A percentile compares a stretch with the other conserved stretches of the same genome.
Conservation (phyloP, 83 land plant species). For the Picea mariana region DNA sequence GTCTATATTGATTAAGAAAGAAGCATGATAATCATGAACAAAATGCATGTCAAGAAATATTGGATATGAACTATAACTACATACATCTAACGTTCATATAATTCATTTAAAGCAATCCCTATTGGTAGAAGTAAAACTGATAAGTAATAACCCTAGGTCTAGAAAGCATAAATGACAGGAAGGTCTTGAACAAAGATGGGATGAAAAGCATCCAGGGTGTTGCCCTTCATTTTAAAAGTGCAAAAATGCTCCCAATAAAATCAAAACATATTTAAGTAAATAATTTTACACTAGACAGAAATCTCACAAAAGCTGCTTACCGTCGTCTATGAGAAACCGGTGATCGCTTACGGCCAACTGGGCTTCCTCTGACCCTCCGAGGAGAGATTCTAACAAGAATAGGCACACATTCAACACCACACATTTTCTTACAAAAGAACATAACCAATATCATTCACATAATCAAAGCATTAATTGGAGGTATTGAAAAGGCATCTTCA, state of each 20-base stretch:
- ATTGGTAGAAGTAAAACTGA: not conserved
- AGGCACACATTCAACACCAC: not conserved
- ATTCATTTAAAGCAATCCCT: too few species aligned
- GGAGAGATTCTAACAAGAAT: constrained; percentile 37
- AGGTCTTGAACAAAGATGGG: not conserved
- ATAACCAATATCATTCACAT: not conserved
- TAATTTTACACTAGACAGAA: not conserved
- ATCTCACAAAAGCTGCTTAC: constrained; percentile 26
- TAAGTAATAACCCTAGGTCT: not conserved
- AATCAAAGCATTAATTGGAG: not conserved
- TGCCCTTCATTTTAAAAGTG: not conserved
- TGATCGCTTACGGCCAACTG: constrained; percentile 64
- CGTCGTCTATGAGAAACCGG: constrained; percentile 67
- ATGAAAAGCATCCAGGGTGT: not conserved
- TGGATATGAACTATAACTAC: not conserved
- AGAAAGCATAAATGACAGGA: not conserved
- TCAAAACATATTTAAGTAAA: too few species aligned
- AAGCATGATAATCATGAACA: not conserved
- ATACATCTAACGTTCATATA: not conserved
- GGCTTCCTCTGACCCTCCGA: constrained; percentile 65
- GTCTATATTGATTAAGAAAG: not conserved
- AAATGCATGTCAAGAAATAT: not conserved
- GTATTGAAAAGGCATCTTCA: not conserved
- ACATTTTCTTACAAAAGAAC: not conserved
- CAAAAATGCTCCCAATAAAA: not conserved